Conservation (phyloP, 768 basidiomycete genomes). For the Tricholoma furcatifolium region DNA sequence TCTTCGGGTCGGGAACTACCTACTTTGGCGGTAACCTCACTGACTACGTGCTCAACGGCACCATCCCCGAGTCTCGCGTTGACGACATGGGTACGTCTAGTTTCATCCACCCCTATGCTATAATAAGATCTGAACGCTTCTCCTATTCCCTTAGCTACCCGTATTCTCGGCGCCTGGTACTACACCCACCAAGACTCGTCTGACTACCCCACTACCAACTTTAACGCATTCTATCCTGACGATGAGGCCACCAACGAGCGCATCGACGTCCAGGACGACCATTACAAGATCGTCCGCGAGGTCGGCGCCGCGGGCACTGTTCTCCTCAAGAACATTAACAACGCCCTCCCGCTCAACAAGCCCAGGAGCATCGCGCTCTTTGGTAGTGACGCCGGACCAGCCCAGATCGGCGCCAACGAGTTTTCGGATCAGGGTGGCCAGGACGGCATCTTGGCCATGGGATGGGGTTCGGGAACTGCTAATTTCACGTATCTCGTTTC, state of each 20-base stretch:
- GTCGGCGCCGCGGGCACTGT: conserved; percentile 76
- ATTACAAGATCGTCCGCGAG: conserved; percentile 63
- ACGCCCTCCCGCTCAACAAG: conserved; percentile 57
- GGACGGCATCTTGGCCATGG: conserved; percentile 81
- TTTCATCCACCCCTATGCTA: not conserved
- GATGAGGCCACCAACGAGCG: conserved; percentile 56
- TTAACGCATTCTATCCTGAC: conserved; percentile 60
- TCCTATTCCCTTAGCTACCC: conserved; percentile 46
- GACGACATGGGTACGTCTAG: conserved; percentile 69
- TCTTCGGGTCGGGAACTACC: conserved; percentile 45
- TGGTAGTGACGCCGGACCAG: conserved; percentile 67
- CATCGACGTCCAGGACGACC: conserved; percentile 69
- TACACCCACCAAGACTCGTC: conserved; percentile 61
- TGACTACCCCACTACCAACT: conserved; percentile 65
- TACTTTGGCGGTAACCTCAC: conserved; percentile 74
- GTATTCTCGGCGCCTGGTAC: conserved; percentile 75
- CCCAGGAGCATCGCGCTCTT: conserved; percentile 59
- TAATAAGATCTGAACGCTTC: not conserved
- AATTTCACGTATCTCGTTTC: conserved; percentile 79
- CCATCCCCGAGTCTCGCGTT: conserved; percentile 61
- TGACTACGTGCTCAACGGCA: conserved; percentile 66
- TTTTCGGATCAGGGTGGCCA: conserved; percentile 62
- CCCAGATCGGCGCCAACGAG: conserved; percentile 66
- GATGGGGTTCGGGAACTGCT: conserved; percentile 88
- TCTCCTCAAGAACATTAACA: conserved; percentile 68